Evolutionary conservation across 1,284 basidiomycete genomes (phyloP), one percentile per base, ranked within the genome.

Genomic region (Polyporus tsugae): DNA sequence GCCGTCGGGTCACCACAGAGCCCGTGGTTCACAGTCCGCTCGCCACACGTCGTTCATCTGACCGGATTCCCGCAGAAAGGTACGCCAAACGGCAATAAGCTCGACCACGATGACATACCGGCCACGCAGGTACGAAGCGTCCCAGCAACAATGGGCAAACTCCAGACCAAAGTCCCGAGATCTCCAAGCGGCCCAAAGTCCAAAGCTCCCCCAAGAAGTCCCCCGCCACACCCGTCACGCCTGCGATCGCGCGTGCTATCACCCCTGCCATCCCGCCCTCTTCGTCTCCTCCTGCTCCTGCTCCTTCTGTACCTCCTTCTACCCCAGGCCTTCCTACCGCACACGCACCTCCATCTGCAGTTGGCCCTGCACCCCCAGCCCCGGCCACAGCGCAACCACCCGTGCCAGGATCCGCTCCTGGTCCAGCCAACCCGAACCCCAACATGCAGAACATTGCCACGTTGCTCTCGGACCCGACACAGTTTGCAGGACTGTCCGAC

Each of bases 11-110:
- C 77, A 29, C 66, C 76, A 17, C 83, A 85, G 46, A 74, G 76
- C 0, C 86, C 89, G 3, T 92, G 89, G 88, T 92, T 91, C 73
- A 70, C 78, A 39, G 83, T 87, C 7, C 82, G 80, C 19, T 66
- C 82, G 2, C 77, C 80, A 0, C 86, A 91, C 74, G 72, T 76
- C 6, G 69, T 91, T 10, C 78, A 84, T 22, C 77, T 92, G 0
- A 80, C 83, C 29, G 84, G 88, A 10, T 87, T 87, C 68, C 79
- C 86, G 10, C 81, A 79, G 68, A 89, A 86, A 80, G 77, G 71
- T 69, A 33, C 17, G 22, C 19, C 36, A 6, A 6, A 10, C 15
- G 11, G 4, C 19, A 17, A 19, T 2, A 22, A n/a, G 4, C 9
- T 10, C 5, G 19, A 39, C 10, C 22, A 3, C n/a, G 38, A 38